A percentile compares a stretch with the other conserved stretches of the same genome.
Evolutionary conservation across 2,329 filamentous ascomycete genomes (phyloP).

Genomic region (Colletotrichum sp.): DNA sequence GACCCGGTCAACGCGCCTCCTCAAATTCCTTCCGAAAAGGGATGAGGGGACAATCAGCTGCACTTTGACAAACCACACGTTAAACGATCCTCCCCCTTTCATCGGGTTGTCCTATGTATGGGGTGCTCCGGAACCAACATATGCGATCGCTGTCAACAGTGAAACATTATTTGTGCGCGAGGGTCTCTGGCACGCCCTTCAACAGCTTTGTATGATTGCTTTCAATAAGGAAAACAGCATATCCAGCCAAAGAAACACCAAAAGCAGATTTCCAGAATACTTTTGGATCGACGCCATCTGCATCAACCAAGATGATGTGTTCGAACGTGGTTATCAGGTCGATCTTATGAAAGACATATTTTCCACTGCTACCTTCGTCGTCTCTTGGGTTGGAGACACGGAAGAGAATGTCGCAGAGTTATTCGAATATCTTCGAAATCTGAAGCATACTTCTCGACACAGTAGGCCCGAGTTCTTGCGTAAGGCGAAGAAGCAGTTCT

Average conservation of each 20-base stretch:
- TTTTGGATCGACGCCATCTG: slow-evolving; percentile 46
- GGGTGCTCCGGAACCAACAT: slow-evolving; percentile 11
- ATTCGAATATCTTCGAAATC: background rate
- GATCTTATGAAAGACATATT: slow-evolving; percentile 42
- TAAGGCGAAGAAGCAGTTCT: slow-evolving; percentile 19
- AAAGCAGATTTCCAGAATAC: background rate
- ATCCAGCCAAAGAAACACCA: background rate
- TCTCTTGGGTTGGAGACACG: slow-evolving; percentile 38
- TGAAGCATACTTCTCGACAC: slow-evolving; percentile 30
- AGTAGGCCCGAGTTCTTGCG: background rate
- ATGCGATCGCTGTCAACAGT: background rate
- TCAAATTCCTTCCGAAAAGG: background rate
- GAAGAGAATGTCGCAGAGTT: background rate
- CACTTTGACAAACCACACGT: background rate
- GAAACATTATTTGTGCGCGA: background rate
- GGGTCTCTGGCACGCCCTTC: background rate
- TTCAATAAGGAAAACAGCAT: background rate
- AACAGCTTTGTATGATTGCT: background rate
- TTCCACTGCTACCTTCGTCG: slow-evolving; percentile 33
- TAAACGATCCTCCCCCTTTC: slow-evolving; percentile 19
- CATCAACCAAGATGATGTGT: slow-evolving; percentile 41
- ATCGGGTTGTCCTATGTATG: slow-evolving; percentile 29
- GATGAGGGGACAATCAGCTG: background rate
- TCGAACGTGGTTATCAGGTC: slow-evolving; percentile 41
- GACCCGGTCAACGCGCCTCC: background rate